Evolutionary conservation across 169 alveolate species (phyloP).

Genomic region (Cyclospora cayetanensis): DNA sequence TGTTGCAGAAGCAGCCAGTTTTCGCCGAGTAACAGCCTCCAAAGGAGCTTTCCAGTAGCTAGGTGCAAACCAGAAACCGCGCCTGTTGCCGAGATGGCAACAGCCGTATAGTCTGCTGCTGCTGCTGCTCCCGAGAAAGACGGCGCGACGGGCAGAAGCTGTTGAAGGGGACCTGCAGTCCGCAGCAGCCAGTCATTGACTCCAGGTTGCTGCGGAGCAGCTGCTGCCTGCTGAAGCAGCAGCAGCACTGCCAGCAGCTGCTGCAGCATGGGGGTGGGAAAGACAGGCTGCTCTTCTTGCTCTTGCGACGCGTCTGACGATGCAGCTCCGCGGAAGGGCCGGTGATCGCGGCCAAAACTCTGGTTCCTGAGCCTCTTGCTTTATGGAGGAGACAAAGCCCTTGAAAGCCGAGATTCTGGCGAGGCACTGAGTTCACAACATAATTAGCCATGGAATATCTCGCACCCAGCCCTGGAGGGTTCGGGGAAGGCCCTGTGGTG

Average conservation of each 20-base stretch:
- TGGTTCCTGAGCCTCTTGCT: background rate
- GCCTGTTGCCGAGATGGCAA: background rate
- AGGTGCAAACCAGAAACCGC: background rate
- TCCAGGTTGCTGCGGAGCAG: background rate
- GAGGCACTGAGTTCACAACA: background rate
- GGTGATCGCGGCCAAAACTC: background rate
- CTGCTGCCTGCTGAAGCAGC: background rate
- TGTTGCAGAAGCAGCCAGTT: background rate
- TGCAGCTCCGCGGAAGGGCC: background rate
- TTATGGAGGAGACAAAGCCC: background rate
- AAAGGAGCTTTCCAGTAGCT: background rate
- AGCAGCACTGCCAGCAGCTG: background rate
- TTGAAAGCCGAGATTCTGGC: background rate
- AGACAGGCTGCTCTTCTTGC: background rate
- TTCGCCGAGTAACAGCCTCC: background rate
- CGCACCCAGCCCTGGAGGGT: background rate
- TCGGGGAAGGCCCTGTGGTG: too few relatives aligned
- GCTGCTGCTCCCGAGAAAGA: background rate
- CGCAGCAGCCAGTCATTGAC: background rate
- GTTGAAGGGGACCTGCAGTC: background rate
- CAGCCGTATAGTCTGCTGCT: background rate
- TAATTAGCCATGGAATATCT: background rate
- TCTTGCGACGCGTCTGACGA: too few relatives aligned
- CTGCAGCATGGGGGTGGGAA: background rate
- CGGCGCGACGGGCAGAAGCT: background rate